Evolutionary conservation across 352 stramenopile genomes (phyloP).

Genomic region (Thalassiosira oceanica): DNA sequence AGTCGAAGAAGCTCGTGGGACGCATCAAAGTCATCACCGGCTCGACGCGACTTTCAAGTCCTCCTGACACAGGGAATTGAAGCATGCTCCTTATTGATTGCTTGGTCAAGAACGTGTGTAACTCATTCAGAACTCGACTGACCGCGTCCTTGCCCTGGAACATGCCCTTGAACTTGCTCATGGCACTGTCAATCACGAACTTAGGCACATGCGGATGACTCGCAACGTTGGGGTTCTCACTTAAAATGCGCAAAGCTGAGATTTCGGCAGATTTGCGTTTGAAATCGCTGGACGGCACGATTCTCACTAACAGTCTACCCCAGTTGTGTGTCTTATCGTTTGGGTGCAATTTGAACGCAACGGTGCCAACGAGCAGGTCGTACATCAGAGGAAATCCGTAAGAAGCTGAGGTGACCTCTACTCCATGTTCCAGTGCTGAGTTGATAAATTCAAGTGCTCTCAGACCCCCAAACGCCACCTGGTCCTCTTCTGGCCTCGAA

Average conservation of each 20-base stretch:
- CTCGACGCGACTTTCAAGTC: slow-evolving; percentile 55
- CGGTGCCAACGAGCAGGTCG: slow-evolving; percentile 84
- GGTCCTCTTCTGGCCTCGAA: slow-evolving; percentile 78
- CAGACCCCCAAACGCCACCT: slow-evolving; percentile 80
- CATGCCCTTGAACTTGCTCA: slow-evolving; percentile 86
- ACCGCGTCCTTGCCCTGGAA: slow-evolving; percentile 85
- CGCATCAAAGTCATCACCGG: slow-evolving; percentile 76
- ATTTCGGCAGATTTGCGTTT: slow-evolving; percentile 80
- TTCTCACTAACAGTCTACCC: slow-evolving; percentile 78
- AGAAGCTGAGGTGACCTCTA: slow-evolving; percentile 77
- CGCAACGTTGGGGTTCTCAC: slow-evolving; percentile 77
- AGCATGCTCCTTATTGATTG: slow-evolving; percentile 76
- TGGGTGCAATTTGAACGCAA: slow-evolving; percentile 83
- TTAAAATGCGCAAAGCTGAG: slow-evolving; percentile 79
- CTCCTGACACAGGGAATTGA: slow-evolving; percentile 56
- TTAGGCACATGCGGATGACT: slow-evolving; percentile 83
- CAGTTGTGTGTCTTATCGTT: slow-evolving; percentile 84
- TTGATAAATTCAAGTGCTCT: slow-evolving; percentile 82
- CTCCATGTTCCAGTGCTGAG: slow-evolving; percentile 65
- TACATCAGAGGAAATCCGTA: slow-evolving; percentile 87
- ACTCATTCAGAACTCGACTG: slow-evolving; percentile 72
- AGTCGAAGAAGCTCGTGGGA: slow-evolving; percentile 77
- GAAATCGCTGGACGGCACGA: slow-evolving; percentile 80
- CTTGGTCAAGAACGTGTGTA: slow-evolving; percentile 79
- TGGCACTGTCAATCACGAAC: slow-evolving; percentile 71